These are phyloP conservation scores for Vitrella brassicaformis DNA, from an alignment of 73 alveolate genomes.

Conservation along the genomic window DNA sequence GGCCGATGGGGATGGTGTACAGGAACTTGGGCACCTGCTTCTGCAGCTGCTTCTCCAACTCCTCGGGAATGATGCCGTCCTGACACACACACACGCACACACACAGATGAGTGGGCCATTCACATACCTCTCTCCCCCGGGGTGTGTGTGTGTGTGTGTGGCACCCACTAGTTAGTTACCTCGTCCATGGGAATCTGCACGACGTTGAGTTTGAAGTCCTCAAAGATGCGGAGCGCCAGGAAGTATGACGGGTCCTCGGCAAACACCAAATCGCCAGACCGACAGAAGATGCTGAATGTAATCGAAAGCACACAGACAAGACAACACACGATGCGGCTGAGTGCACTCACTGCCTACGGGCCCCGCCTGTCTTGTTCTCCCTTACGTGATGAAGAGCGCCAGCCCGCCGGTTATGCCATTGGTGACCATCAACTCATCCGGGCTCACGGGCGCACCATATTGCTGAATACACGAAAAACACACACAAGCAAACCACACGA, in stretches of 20 bases:
- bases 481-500: too few relatives aligned
- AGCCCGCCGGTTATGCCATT: background rate
- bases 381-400: background rate
- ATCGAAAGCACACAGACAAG: too few relatives aligned
- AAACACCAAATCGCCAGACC: background rate
- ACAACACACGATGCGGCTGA: too few relatives aligned
- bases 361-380: too few relatives aligned
- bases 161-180: too few relatives aligned
- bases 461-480: too few relatives aligned
- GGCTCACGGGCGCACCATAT: background rate
- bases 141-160: too few relatives aligned
- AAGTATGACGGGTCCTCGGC: slow-evolving; percentile 3
- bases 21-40: background rate
- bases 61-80: background rate
- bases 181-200: background rate
- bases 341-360: too few relatives aligned
- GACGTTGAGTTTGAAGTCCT: background rate
- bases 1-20: slow-evolving; percentile 2
- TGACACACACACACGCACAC: too few relatives aligned
- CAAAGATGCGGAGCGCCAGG: slow-evolving; percentile 4
- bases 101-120: too few relatives aligned
- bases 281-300: background rate
- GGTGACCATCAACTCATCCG: background rate
- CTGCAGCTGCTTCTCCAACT: background rate
- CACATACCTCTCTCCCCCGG: too few relatives aligned